Conservation (phyloP, 75 land plant genomes). For the Chamaecyparis obtusa region DNA sequence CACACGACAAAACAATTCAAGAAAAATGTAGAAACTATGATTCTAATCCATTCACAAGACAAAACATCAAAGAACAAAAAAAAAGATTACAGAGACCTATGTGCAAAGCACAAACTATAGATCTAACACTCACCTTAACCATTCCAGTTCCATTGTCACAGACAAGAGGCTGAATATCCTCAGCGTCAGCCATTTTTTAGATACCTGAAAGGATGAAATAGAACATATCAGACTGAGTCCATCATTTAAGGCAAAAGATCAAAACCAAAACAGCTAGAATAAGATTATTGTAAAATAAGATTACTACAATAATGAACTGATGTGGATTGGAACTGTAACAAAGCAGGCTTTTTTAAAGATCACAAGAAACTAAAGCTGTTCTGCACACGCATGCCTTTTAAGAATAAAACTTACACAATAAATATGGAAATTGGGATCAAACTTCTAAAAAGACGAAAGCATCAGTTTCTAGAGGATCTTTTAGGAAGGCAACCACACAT, state of each 20-base stretch:
- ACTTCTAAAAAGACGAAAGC: neutral
- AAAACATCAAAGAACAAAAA: neutral
- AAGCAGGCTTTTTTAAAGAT: neutral
- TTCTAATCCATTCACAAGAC: neutral
- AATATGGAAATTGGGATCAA: neutral
- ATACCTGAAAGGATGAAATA: neutral
- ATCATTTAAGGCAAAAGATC: neutral
- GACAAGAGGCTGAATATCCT: conserved; percentile 40
- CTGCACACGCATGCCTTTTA: neutral
- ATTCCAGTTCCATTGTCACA: conserved; percentile 45
- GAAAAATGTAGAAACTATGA: neutral
- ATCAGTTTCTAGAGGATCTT: neutral
- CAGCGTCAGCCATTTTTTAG: conserved; percentile 29
- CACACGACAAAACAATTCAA: neutral
- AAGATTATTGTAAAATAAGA: neutral
- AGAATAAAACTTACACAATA: neutral
- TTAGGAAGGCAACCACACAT: neutral
- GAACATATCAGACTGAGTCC: neutral
- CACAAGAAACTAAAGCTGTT: neutral
- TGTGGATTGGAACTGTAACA: neutral
- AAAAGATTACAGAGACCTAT: neutral
- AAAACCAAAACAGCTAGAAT: neutral
- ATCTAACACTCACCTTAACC: conserved; percentile 15
- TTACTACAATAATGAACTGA: neutral
- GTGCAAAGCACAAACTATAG: neutral